Evolutionary conservation across 1,284 basidiomycete species (phyloP), one percentile per base, ranked within the genome.

Genomic region (Volvariella surrecta): DNA sequence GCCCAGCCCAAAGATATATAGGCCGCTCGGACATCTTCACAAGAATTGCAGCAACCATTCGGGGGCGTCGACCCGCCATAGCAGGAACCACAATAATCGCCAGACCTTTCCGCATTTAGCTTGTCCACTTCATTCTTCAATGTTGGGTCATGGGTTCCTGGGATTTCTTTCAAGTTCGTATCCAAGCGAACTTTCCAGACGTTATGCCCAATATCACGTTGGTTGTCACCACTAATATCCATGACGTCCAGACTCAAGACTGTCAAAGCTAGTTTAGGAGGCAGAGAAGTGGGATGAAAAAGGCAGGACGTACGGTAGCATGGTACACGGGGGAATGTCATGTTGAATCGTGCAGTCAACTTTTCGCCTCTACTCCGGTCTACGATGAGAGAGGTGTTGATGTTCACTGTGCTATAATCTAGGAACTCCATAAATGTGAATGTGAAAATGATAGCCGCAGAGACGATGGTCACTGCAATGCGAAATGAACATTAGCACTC

Each of bases 161-260:
- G 67, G n/a, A 95, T 71, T 10, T 67, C 60, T 7, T 60, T 56
- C 2, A 93, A 92, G 4, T 70, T 55, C 20, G 68, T 58, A 48
- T 79, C 74, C 19, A 98, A 65, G 15, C 96, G 80, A 4, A 79
- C 83, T 61, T 98, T 96, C 47, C 84, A 57, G 48, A 99, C 76
- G 58, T 93, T 92, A 63, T 98, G 95, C 8, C 88, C 76, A 37
- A 96, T 62, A 55, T 96, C 93, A 48, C 84, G 76, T 59, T 96
- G 92, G 37, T 86, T 82, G 68, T 98, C 96, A 21, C 96, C 96
- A 45, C 88, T 91, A 49, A 99, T 96, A 59, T 99, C 96, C 89
- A 97, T 96, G 43, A 99, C 82, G 62, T 99, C 96, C 45, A 99
- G 65, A 59, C 89, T 93, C 40, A 97, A 74, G 37, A 97, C 92